Evolutionary conservation across 2,329 filamentous ascomycete species (phyloP).

Genomic region (Diaporthe amygdali): DNA sequence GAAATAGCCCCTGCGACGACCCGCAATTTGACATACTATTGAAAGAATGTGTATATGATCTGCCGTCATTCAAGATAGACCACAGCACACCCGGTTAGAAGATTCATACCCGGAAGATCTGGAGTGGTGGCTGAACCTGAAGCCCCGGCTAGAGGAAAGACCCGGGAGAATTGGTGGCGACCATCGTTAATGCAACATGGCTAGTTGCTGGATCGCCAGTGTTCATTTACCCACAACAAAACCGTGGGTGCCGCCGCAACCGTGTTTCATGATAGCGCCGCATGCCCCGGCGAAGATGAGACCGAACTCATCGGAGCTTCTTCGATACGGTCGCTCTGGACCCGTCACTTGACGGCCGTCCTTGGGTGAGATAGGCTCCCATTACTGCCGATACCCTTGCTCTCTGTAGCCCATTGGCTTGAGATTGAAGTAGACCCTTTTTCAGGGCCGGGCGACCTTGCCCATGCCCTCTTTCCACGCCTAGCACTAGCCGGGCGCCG

Average conservation of each 20-base stretch:
- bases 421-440: background rate
- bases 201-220: slow-evolving; percentile 1
- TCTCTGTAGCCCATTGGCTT: background rate
- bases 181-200: background rate
- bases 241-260: background rate
- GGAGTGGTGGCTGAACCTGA: background rate
- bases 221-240: background rate
- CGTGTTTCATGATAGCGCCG: slow-evolving; percentile 2
- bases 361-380: background rate
- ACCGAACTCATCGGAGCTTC: background rate
- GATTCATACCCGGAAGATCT: background rate
- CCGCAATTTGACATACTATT: no score
- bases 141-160: background rate
- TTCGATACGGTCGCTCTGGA: background rate
- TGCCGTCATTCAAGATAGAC: background rate
- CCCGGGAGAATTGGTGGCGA: background rate
- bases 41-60: background rate
- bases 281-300: background rate
- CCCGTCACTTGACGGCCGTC: background rate
- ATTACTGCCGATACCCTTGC: background rate
- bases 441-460: background rate
- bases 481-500: background rate
- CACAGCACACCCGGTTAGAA: background rate
- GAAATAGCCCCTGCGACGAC: background rate
- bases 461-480: background rate